Evolutionary conservation across 768 basidiomycete species (phyloP), one percentile per base, ranked within the genome.

Genomic region (Leccinum rimulosum): DNA sequence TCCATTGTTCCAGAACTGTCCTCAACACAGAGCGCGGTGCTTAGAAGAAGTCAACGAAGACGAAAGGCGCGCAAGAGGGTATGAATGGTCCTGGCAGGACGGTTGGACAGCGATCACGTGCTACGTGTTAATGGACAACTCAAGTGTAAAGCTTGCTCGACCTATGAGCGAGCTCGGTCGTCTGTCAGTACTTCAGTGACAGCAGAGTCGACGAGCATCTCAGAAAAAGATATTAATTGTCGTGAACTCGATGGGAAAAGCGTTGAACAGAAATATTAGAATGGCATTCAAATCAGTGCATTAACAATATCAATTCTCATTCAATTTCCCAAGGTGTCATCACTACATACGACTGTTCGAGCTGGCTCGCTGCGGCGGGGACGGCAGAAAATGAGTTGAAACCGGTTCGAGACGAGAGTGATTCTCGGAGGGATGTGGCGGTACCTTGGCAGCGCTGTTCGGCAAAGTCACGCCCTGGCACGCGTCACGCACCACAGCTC

Each of bases 401-500:
- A 30, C 57, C 47, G 3, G 58, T 45, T 60, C 57, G 60, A 54
- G 67, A 31, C 54, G 40, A 15, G 60, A 17, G 22, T 3, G 31
- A 53, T 11, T 7, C 11, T 40, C 33, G 52, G 54, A 51, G 48
- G 45, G 50, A 10, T 61, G 70, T 72, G 71, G 68, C 71, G 28
- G 67, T 72, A 56, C 70, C 49, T 54, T 15, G 50, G 50, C 15
- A 49, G 61, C 47, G n/a, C 59, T 62, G 60, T 58, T 48, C 64
- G 66, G 61, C 56, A 52, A 35, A 58, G 71, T 73, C 72, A 73
- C 72, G 59, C 73, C 51, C 17, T 61, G 47, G 71, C 63, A 64
- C 70, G 71, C 73, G 73, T 70, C 72, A 74, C 72, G 63, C 68
- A 64, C 56, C 63, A 58, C 63, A 66, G 12, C 66, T 60, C 66